Conservation (phyloP, 2,329 filamentous ascomycete species). For the Exophiala calicioides region DNA sequence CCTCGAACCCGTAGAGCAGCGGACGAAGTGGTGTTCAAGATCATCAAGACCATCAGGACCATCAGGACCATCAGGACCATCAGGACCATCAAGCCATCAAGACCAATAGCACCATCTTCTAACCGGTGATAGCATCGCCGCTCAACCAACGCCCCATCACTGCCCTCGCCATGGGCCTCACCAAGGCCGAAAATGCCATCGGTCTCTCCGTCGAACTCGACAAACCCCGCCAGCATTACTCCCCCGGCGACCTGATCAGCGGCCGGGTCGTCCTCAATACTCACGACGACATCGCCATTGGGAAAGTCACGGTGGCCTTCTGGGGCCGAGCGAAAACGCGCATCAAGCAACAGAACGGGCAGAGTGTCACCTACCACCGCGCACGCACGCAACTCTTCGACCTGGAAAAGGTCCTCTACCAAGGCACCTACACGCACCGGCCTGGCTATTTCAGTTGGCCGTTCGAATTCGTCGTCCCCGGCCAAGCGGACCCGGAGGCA, state of each 20-base stretch:
- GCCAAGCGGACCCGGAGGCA: constrained; percentile 18
- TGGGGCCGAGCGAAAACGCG: constrained; percentile 28
- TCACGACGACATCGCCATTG: constrained; percentile 23
- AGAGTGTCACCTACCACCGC: constrained; percentile 22
- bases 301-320: constrained; percentile 22
- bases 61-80: too few species aligned
- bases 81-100: too few species aligned
- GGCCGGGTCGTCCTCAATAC: constrained; percentile 25
- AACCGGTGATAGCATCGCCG: too few species aligned
- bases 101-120: too few species aligned
- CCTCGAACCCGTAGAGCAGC: too few species aligned
- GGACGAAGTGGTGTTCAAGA: too few species aligned
- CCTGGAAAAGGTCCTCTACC: constrained; percentile 21
- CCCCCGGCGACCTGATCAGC: constrained; percentile 25
- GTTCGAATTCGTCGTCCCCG: constrained; percentile 24
- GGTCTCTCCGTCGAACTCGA: constrained; percentile 27
- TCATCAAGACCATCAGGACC: too few species aligned
- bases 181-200: constrained; percentile 20
- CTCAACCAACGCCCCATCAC: too few species aligned
- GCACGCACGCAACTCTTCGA: constrained; percentile 26
- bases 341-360: constrained; percentile 25
- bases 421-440: constrained; percentile 28
- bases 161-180: constrained; percentile 18
- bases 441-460: constrained; percentile 27
- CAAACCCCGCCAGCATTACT: constrained; percentile 14